phyloP scores from a whole-genome alignment of 2,329 filamentous ascomycete genomes.

The Cytospora piceicola region DNA sequence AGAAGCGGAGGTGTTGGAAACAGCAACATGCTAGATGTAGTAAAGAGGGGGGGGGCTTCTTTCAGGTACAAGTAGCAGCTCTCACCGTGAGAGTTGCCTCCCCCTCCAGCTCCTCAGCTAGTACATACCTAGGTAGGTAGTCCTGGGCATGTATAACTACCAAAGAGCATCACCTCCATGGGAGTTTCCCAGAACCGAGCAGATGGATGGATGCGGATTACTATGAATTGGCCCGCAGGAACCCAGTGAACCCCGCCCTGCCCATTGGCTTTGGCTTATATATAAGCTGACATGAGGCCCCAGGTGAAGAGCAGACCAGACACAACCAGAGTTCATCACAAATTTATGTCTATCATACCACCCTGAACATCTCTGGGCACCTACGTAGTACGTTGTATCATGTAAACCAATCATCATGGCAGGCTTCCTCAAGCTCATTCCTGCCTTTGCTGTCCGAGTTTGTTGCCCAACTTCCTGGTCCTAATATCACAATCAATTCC shows the following conservation, averaged over 20 bases:
- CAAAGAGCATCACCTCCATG: too few species aligned
- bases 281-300: not conserved
- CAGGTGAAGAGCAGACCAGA: not conserved
- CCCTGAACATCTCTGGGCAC: not conserved
- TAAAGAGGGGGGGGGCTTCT: not conserved
- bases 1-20: not conserved
- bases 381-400: not conserved
- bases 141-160: not conserved
- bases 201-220: not conserved
- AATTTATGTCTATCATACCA: not conserved
- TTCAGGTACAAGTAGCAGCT: not conserved
- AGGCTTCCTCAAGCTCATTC: constrained; percentile 45
- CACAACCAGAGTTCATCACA: not conserved
- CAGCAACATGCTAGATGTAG: not conserved
- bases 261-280: not conserved
- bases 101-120: too few species aligned
- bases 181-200: too few species aligned
- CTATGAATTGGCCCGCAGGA: not conserved
- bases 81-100: too few species aligned
- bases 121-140: too few species aligned
- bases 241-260: not conserved
- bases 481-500: not conserved
- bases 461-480: not conserved
- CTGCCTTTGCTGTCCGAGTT: constrained; percentile 46
- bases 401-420: constrained; percentile 36